Conservation (phyloP, 371 early-diverging fungal genomes). For the Mucor velutinosus region DNA sequence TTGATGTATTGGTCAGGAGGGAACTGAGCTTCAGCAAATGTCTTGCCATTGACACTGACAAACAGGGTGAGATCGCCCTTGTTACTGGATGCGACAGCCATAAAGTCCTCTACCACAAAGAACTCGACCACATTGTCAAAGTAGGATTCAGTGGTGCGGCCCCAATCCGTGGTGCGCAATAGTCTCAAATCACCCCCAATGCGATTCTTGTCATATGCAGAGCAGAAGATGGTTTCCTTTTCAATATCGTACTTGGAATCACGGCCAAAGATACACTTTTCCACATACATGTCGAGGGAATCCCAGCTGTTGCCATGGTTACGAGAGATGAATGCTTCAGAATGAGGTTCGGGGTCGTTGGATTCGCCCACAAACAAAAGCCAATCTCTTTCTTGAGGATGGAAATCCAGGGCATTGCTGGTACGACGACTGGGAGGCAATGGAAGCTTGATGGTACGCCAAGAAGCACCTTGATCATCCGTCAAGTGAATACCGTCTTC, state of each 20-base stretch:
- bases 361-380: conserved; percentile 74
- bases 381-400: conserved; percentile 81
- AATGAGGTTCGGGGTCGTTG: conserved; percentile 51
- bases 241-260: conserved; percentile 64
- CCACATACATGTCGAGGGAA: conserved; percentile 76
- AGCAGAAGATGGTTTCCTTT: conserved; percentile 74
- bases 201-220: conserved; percentile 61
- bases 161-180: conserved; percentile 55
- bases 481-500: conserved; percentile 63
- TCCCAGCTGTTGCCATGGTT: conserved; percentile 80
- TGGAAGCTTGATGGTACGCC: conserved; percentile 63
- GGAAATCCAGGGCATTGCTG: conserved; percentile 74
- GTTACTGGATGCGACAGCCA: conserved; percentile 71
- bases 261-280: conserved; percentile 87
- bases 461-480: conserved; percentile 68
- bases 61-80: conserved; percentile 57
- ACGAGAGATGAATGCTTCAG: conserved; percentile 68
- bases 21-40: conserved; percentile 76
- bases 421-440: conserved; percentile 60
- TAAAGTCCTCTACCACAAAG: conserved; percentile 65
- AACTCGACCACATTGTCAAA: conserved; percentile 62
- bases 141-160: conserved; percentile 29
- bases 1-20: conserved; percentile 66
- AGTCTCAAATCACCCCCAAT: conserved; percentile 58
- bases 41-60: conserved; percentile 74